Evolutionary conservation across 257 asterid species (phyloP), one percentile per base, ranked within the genome.

Genomic region (Verbascum thapsus): DNA sequence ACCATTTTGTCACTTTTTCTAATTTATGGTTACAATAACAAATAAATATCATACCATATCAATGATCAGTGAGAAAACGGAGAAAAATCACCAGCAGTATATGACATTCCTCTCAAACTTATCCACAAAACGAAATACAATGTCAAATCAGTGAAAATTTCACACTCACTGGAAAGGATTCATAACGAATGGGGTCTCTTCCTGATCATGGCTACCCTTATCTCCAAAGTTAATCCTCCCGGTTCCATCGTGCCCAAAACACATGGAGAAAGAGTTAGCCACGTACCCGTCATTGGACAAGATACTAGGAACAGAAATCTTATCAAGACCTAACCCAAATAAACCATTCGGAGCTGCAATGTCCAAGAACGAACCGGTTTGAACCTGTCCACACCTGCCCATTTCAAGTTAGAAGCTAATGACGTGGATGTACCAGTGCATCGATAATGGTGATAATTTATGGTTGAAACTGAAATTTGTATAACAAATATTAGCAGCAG

Each of bases 291-390:
- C 75, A 42, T 66, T 77, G 44, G 83, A 83, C 66, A 90, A 78
- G 74, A 80, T 77, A 66, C 96, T 85, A 13, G 97, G 97, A 78
- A 87, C 95, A 49, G 97, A 83, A 68, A 90, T 68, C 66, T 89
- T 84, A 73, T 89, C 95, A 7, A 89, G 68, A 53, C 97, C 95
- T 61, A 89, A 83, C 54, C 97, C 97, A 78, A 90, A 75, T 42
- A 90, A 65, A 66, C 96, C 97, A 68, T 90, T 90, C 32, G 95
- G 95, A 45, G 97, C 97, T 35, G 94, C 95, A 62, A 81, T 70
- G 23, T 83, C 88, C 40, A 90, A 75, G 74, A 87, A 87, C 7
- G 91, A 83, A 58, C 96, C 97, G 2, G 96, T 90, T 67, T 87
- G 97, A 42, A 81, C 83, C 79, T 77, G 88, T 59, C 97, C 97